Conservation (phyloP, 371 early-diverging fungal genomes). For the Batkoa obscura region DNA sequence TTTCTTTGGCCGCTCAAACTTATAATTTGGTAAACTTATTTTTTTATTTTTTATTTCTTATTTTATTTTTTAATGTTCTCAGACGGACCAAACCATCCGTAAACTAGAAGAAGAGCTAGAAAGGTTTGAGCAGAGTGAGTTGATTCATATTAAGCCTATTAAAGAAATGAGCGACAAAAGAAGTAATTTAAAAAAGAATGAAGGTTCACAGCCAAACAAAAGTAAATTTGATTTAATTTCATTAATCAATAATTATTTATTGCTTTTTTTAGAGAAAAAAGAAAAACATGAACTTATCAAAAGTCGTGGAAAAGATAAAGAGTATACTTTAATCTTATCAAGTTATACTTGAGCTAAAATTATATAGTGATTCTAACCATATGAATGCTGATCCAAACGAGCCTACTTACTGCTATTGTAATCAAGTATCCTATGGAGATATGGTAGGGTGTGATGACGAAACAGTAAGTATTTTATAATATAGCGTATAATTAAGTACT, state of each 20-base stretch:
- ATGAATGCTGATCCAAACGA: slow-evolving; percentile 86
- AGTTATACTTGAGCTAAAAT: too few species aligned
- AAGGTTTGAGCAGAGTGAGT: slow-evolving; percentile 75
- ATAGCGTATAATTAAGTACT: background rate
- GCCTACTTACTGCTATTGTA: slow-evolving; percentile 85
- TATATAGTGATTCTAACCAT: slow-evolving; percentile 27
- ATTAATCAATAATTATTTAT: too few species aligned
- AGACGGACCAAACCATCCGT: slow-evolving; percentile 82
- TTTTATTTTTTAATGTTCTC: background rate
- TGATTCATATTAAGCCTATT: slow-evolving; percentile 35
- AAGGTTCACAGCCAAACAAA: background rate
- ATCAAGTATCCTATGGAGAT: slow-evolving; percentile 87
- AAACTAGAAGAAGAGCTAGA: slow-evolving; percentile 74
- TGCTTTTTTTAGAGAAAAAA: too few species aligned
- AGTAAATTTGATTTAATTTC: too few species aligned
- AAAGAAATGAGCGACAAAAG: too few species aligned
- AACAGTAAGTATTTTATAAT: slow-evolving; percentile 31
- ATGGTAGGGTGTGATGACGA: slow-evolving; percentile 96
- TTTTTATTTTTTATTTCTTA: too few species aligned
- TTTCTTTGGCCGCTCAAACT: slow-evolving; percentile 72
- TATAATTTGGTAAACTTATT: slow-evolving; percentile 59
- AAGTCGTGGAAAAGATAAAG: too few species aligned
- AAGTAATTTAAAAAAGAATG: too few species aligned
- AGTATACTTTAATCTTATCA: too few species aligned
- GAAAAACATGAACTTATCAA: too few species aligned